Conservation (phyloP, 768 basidiomycete species). For the Leccinum barrowsii region DNA sequence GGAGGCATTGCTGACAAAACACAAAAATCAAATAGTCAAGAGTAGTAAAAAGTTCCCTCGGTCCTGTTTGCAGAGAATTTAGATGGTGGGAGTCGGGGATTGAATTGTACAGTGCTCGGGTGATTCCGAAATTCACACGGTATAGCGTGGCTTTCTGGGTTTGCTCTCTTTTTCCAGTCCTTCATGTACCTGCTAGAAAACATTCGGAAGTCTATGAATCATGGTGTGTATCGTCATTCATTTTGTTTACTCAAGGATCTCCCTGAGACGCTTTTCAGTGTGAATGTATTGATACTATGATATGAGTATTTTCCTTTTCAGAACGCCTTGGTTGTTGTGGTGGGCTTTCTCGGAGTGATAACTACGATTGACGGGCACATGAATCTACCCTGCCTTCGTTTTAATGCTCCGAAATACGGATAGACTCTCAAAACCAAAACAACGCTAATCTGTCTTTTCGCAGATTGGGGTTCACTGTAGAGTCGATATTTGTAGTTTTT, state of each 20-base stretch:
- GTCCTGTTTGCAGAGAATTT: no score
- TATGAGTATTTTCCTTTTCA: neutral
- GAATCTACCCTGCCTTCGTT: constrained; percentile 67
- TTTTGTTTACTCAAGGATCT: neutral
- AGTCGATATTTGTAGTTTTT: constrained; percentile 22
- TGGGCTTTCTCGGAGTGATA: constrained; percentile 63
- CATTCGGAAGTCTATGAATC: neutral
- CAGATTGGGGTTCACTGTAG: constrained; percentile 32
- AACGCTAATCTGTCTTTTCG: constrained; percentile 36
- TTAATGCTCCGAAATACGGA: constrained; percentile 80
- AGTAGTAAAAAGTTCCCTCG: no score
- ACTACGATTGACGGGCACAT: constrained; percentile 71
- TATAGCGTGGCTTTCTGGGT: no score
- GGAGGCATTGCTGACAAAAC: no score
- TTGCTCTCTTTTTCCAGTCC: no score
- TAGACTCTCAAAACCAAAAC: constrained; percentile 55
- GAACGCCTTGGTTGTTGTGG: neutral
- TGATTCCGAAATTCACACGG: no score
- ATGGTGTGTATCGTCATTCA: neutral
- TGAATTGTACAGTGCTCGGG: neutral
- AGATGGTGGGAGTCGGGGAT: no score
- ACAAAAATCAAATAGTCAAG: no score
- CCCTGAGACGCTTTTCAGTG: neutral
- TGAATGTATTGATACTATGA: neutral
- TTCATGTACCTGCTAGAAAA: no score